Percentiles rank a stretch among this genome's conserved stretches.
phyloP scores from a whole-genome alignment of 2,329 filamentous ascomycete genomes.

The Macrophomina pseudophaseolina region DNA sequence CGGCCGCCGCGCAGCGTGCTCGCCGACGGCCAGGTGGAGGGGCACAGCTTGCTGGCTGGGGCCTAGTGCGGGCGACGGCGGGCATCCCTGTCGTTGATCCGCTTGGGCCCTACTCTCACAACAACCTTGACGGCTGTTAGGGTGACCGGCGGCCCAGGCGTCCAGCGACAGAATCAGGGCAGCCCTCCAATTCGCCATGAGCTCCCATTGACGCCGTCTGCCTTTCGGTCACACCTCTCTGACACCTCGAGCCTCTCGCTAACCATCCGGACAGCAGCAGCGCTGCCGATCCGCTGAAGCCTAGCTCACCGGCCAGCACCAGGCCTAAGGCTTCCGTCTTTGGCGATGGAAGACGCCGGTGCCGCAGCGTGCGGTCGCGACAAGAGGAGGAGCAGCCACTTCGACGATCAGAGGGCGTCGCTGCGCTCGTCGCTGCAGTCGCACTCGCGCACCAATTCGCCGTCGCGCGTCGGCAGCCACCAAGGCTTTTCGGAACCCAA shows the following conservation, averaged over 20 bases:
- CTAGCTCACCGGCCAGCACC: neutral
- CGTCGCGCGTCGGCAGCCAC: slow-evolving; percentile 6
- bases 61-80: slow-evolving; percentile 14
- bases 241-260: neutral
- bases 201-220: neutral
- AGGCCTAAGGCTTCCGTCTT: neutral
- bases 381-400: slow-evolving; percentile 37
- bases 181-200: slow-evolving; percentile 7
- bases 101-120: neutral
- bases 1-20: slow-evolving; percentile 4
- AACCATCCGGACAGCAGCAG: neutral
- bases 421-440: slow-evolving; percentile 29
- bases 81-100: slow-evolving; percentile 18
- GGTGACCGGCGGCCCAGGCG: neutral
- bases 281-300: slow-evolving; percentile 6
- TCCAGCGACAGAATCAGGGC: slow-evolving; percentile 1
- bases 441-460: slow-evolving; percentile 27
- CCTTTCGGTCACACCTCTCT: neutral
- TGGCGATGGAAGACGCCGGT: slow-evolving; percentile 3
- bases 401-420: slow-evolving; percentile 44
- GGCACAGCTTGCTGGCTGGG: slow-evolving; percentile 11
- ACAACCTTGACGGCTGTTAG: neutral
- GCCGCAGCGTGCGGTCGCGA: neutral
- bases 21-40: slow-evolving; percentile 19
- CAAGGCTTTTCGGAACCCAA: neutral